Conservation (phyloP, 75 land plant species). For the Azolla pinnata region DNA sequence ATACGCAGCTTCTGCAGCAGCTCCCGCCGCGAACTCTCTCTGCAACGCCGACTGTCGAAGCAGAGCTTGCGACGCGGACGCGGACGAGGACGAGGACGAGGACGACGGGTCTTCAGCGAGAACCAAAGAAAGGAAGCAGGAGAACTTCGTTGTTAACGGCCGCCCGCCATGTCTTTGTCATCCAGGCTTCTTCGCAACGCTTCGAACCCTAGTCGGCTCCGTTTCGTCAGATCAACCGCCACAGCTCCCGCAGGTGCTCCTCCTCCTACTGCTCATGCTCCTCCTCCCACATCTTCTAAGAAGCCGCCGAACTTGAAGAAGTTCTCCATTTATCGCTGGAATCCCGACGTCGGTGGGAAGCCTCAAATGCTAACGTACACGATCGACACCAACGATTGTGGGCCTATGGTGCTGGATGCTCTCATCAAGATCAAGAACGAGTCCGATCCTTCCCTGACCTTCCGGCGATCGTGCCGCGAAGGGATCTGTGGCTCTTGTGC, state of each 20-base stretch:
- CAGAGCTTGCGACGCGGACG: no score
- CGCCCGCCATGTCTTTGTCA: no score
- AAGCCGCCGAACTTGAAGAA: conserved; percentile 30
- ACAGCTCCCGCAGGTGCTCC: conserved; percentile 2
- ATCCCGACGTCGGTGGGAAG: conserved; percentile 37
- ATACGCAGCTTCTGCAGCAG: no score
- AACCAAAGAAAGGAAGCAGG: no score
- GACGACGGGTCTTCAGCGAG: no score
- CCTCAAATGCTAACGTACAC: conserved; percentile 38
- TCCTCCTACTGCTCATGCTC: not conserved
- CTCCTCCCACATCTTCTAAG: not conserved
- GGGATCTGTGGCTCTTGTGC: conserved; percentile 99
- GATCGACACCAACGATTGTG: conserved; percentile 74
- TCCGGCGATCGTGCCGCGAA: conserved; percentile 93
- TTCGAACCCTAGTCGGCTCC: not conserved
- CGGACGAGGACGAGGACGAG: no score
- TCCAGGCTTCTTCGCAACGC: no score
- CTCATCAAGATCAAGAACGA: conserved; percentile 96
- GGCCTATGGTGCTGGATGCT: conserved; percentile 97
- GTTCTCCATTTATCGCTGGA: conserved; percentile 55
- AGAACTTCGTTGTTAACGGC: no score
- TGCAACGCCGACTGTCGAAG: no score
- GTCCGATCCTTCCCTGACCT: conserved; percentile 67
- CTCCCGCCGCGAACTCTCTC: no score
- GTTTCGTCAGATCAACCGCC: conserved; percentile 6